Conservation (phyloP, 495 filamentous ascomycete genomes). For the Trichoderma asperelloides region DNA sequence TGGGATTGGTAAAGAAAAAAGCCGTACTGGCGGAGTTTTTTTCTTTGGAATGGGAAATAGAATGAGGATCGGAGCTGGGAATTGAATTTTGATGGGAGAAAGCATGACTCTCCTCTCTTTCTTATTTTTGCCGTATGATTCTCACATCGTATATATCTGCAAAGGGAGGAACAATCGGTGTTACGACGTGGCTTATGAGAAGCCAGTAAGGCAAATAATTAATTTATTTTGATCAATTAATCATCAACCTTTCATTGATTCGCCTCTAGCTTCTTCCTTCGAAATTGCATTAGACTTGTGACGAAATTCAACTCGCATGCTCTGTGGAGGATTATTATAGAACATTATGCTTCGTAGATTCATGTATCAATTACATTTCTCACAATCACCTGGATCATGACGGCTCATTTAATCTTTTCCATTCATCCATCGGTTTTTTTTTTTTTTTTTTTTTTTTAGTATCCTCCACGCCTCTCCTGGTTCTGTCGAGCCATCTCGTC, state of each 20-base stretch:
- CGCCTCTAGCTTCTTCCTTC: not conserved
- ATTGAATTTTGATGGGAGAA: not conserved
- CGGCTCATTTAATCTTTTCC: not conserved
- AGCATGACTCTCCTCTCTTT: too few species aligned
- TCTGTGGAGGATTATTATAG: not conserved
- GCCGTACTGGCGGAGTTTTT: not conserved
- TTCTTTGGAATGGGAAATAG: not conserved
- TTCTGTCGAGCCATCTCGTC: conserved; percentile 28
- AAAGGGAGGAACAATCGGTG: too few species aligned
- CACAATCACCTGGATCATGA: not conserved
- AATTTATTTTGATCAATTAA: not conserved
- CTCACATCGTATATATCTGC: too few species aligned
- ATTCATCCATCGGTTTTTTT: not conserved
- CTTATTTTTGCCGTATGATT: too few species aligned
- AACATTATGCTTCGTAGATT: not conserved
- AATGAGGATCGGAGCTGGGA: not conserved
- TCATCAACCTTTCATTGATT: not conserved
- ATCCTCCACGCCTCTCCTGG: conserved; percentile 12
- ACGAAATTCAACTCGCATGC: not conserved
- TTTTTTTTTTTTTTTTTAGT: not conserved
- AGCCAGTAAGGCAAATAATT: not conserved
- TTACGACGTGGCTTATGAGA: not conserved
- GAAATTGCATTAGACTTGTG: not conserved
- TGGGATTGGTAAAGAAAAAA: too few species aligned
- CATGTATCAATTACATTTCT: not conserved